A percentile compares a stretch with the other conserved stretches of the same genome.
phyloP scores from a whole-genome alignment of 2,329 filamentous ascomycete species.

The Scytalidium sp. region DNA sequence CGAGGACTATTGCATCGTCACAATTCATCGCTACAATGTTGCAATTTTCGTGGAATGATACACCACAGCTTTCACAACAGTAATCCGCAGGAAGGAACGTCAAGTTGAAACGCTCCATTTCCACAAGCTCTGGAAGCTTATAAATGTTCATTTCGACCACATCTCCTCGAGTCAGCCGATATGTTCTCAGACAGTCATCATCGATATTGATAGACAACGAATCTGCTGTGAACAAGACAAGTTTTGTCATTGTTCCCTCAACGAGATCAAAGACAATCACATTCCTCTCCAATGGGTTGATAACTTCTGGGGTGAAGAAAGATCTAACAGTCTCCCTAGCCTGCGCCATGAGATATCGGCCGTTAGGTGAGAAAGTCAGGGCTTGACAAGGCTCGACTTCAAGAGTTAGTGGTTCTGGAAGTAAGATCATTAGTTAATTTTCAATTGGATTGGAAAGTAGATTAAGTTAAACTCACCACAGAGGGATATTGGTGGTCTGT shows the following conservation, averaged over 20 bases:
- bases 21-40: background rate
- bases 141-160: constrained; percentile 3
- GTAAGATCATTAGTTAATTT: too few relatives aligned
- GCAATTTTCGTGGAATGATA: constrained; percentile 1
- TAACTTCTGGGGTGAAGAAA: background rate
- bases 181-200: constrained; percentile 1
- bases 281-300: background rate
- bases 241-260: background rate
- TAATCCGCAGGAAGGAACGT: constrained; percentile 4
- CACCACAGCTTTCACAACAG: constrained; percentile 2
- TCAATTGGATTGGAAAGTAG: background rate
- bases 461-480: background rate
- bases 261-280: constrained; percentile 2
- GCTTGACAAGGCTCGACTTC: constrained; percentile 2
- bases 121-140: background rate
- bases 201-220: background rate
- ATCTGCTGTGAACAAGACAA: background rate
- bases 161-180: constrained; percentile 6
- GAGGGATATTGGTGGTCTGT: constrained; percentile 3
- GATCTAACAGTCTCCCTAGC: constrained; percentile 1
- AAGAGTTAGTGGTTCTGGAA: constrained; percentile 2
- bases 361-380: constrained; percentile 4
- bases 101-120: constrained; percentile 2
- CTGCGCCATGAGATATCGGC: constrained; percentile 3
- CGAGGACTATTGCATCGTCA: too few relatives aligned